Evolutionary conservation across 2,329 filamentous ascomycete species (phyloP), one percentile per base, ranked within the genome.

Genomic region (Penicillium olsonii): DNA sequence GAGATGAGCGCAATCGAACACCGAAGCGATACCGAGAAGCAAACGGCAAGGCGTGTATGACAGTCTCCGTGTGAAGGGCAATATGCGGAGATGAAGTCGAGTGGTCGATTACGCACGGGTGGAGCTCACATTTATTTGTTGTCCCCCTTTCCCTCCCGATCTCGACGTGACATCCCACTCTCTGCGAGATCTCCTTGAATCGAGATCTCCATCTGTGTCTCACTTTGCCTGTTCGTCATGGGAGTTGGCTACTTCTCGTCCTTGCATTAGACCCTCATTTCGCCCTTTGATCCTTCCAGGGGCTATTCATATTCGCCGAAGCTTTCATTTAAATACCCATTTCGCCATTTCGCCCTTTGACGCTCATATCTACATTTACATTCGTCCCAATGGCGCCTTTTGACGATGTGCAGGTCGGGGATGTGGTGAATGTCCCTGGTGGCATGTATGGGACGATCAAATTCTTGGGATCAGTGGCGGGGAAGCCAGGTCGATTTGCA

Each of bases 391-490:
- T 73, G 70, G 68, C 68, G 46, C 60, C 66, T 42, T 54, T 63
- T 47, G 71, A 73, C 52, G 79, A 83, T 37, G 75, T 95, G 53
- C 80, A 84, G 56, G 79, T 94, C 34, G 92, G 92, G 58, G 92
- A 96, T 67, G 70, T 79, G 27, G 92, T 96, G 54, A 92, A 96
- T 60, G 92, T 96, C 39, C 92, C 92, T 2, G 94, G 94, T 35
- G 90, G 87, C 68, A 96, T 99, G 91, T 78, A 87, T 59, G 94
- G 94, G 41, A 87, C 84, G 2, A 86, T 97, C 59, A 92, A 88
- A 68, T 99, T 96, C 67, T 78, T 97, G 54, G 94, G 94, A 37
- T 78, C 79, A 33, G 92, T 99, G 34, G 83, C 85, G 61, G 92
- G 92, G 55, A 96, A 96, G 77, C 90, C 88, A 60, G 94, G 94